A percentile compares a stretch with the other conserved stretches of the same genome.
Conservation (phyloP, 305 asterid species). For the Nicotiana rustica region DNA sequence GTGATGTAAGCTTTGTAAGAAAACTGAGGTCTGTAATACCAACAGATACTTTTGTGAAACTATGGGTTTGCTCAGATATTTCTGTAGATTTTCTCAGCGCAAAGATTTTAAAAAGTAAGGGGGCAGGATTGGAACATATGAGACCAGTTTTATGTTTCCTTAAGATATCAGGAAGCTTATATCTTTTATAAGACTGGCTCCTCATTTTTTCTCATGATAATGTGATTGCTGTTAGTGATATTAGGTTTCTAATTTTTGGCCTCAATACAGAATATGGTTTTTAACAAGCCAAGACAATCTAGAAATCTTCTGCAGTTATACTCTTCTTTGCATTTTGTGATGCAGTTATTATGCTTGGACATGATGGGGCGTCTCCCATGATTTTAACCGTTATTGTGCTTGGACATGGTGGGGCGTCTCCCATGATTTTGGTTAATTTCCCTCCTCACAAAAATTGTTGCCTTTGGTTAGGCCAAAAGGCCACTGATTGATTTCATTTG, state of each 20-base stretch:
- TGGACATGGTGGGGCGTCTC: neutral
- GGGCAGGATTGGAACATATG: neutral
- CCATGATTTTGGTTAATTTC: neutral
- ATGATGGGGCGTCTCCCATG: neutral
- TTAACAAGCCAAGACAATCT: neutral
- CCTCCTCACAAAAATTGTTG: neutral
- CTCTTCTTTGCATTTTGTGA: neutral
- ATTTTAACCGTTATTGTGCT: neutral
- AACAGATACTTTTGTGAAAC: neutral
- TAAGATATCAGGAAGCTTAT: neutral
- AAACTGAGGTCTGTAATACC: neutral
- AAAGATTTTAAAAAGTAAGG: neutral
- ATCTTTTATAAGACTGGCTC: neutral
- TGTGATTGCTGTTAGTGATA: neutral
- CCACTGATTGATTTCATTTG: neutral
- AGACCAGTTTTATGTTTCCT: neutral
- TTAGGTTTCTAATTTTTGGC: neutral
- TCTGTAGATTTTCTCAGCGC: neutral
- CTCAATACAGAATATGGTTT: neutral
- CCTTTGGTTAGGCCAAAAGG: neutral
- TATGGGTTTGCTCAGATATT: neutral
- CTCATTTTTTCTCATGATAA: neutral
- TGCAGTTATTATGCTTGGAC: constrained; percentile 3
- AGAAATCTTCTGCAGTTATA: neutral
- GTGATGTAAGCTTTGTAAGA: neutral